Evolutionary conservation across 2,329 filamentous ascomycete species (phyloP), one percentile per base, ranked within the genome.

Genomic region (Arthrobotrys pseudoclavata): DNA sequence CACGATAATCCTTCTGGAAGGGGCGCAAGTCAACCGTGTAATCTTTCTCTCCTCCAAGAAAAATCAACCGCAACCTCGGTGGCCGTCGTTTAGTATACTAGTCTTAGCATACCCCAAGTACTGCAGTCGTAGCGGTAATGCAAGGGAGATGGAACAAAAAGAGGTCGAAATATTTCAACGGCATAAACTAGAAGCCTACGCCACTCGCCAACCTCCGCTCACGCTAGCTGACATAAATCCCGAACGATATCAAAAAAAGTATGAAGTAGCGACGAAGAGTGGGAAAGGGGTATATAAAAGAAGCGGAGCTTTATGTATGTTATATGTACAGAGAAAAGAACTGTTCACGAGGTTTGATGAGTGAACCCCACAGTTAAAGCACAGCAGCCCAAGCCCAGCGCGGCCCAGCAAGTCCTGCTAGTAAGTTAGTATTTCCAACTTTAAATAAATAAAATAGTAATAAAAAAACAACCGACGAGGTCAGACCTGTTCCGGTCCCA

Each of bases 221-320:
- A 74, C 69, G 48, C 71, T 76, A 76, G 71, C 71, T 76, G 71
- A 76, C 57, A 76, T 76, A 76, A 69, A 69, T 57, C 55, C 64
- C 57, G 71, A 66, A 63, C 48, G 57, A 76, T 69, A 48, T 68
- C 71, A 55, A 76, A 76, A 67, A 69, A 63, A 69, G 71, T 76
- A 76, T 68, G 62, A 74, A 42, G 50, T 74, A 47, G 62, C 69
- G 62, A 74, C 55, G 61, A 63, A 22, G 48, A 55, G 57, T 47
- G 45, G 50, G 67, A 63, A 70, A 70, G 55, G 57, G 60, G 60
- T 60, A 64, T 61, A 69, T 69, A 60, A 61, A 52, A 61, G 66
- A 50, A 29, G 50, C 29, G 50, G 52, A 57, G 64, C 24, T 47
- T 63, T 63, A 63, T 63, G 60, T 63, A 48, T 34, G 60, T 53